Evolutionary conservation across 2,329 filamentous ascomycete genomes (phyloP).

Genomic region (Ascochyta clinopodiicola): DNA sequence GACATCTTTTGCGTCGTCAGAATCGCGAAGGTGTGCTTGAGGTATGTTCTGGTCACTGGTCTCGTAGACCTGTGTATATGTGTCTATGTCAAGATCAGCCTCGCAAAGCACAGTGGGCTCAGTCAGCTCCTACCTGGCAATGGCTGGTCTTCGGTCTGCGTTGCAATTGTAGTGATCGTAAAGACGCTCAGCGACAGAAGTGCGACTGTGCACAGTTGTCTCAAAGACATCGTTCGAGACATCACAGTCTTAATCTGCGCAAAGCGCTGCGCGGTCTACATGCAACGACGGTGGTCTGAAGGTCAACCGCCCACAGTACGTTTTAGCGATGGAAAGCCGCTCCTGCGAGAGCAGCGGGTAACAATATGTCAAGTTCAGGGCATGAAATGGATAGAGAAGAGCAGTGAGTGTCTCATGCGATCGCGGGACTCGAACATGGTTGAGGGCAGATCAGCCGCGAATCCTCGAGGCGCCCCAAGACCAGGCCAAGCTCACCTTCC

Average conservation of each 20-base stretch:
- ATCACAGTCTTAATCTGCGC: not conserved
- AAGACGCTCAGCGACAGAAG: conserved; percentile 12
- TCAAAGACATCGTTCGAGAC: conserved; percentile 6
- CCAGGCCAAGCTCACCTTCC: conserved; percentile 23
- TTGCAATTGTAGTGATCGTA: conserved; percentile 12
- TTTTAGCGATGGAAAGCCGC: conserved; percentile 8
- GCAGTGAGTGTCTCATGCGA: conserved; percentile 2
- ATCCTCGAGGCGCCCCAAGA: conserved; percentile 20
- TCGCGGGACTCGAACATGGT: conserved; percentile 14
- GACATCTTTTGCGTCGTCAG: not conserved
- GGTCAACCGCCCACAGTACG: not conserved
- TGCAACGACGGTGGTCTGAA: not conserved
- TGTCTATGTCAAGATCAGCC: conserved; percentile 14
- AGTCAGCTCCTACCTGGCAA: conserved; percentile 10
- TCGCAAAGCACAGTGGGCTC: not conserved
- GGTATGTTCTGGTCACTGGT: conserved; percentile 22
- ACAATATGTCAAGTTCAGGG: conserved; percentile 12
- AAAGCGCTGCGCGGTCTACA: not conserved
- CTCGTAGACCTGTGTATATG: conserved; percentile 19
- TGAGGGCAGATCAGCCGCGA: conserved; percentile 20
- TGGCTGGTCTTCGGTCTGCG: not conserved
- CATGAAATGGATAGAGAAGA: conserved; percentile 13
- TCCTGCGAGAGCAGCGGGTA: conserved; percentile 16
- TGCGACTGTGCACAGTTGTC: conserved; percentile 7
- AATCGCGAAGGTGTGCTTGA: not conserved